Evolutionary conservation across 495 filamentous ascomycete genomes (phyloP), one percentile per base, ranked within the genome.

Genomic region (Staphylotrichum tortipilum): DNA sequence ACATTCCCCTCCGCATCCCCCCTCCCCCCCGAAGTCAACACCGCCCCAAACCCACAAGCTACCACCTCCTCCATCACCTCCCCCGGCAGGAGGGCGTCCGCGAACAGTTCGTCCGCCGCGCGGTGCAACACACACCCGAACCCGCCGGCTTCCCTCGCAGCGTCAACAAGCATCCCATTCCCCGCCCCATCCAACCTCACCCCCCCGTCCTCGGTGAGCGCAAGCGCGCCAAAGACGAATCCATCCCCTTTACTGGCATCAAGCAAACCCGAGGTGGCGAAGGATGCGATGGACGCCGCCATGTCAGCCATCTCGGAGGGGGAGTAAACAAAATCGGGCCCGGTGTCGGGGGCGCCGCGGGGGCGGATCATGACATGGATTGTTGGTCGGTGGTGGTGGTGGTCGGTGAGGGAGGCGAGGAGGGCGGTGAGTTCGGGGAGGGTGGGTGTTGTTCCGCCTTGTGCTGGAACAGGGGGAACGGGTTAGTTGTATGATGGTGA

Each of bases 361-460:
- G 70, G 70, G n/a, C 70, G 60, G 44, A 75, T 73, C 71, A 75
- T 75, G 44, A 75, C 47, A 3, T 68, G 67, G 1, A 72, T 50
- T 3, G 66, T 4, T 26, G 47, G 47, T 54, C 23, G 62, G 43
- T 3, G 34, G 7, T 28, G 35, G 8, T 54, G 41, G 26, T 65
- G 50, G 17, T 56, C 36, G 3, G 42, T 56, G 24, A 49, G 28
- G 18, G 24, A 50, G 50, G 33, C 2, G 35, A 50, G 19, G 37
- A 55, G 54, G 10, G 38, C 18, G 24, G 42, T 18, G 19, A 64
- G 57, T 22, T 61, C 57, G 12, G 23, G 3, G 34, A 60, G 28
- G 7, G 63, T 56, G 6, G 69, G 71, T 1, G 71, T 70, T n/a
- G 63, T 55, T 2, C 69, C 71, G 14, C 68, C 69, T 8, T 58